phyloP scores from a whole-genome alignment of 2,329 filamentous ascomycete species.

The Nemania abortiva region DNA sequence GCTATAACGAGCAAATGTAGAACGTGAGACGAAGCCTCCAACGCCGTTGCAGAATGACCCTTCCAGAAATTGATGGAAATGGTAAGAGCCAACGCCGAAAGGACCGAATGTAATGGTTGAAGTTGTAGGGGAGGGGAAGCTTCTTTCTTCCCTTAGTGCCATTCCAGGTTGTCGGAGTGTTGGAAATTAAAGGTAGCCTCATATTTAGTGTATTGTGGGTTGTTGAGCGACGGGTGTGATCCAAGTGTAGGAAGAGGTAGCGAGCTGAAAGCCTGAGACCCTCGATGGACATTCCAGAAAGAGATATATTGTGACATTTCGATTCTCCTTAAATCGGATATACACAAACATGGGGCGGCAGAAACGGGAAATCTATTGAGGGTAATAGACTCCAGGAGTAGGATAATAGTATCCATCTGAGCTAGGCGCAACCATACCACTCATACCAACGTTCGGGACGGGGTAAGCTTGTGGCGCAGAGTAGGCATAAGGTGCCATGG shows the following conservation, averaged over 20 bases:
- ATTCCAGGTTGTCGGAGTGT: conserved; percentile 23
- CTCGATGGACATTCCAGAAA: conserved; percentile 5
- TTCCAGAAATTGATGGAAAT: conserved; percentile 38
- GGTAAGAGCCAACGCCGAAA: conserved; percentile 36
- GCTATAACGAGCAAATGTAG: conserved; percentile 35
- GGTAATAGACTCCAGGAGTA: conserved; percentile 68
- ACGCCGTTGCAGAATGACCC: conserved; percentile 42
- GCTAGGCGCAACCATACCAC: conserved; percentile 81
- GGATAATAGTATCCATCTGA: conserved; percentile 79
- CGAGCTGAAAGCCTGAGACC: conserved; percentile 2
- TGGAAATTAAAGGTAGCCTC: conserved; percentile 16
- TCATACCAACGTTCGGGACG: conserved; percentile 72
- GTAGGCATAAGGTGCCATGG: conserved; percentile 61
- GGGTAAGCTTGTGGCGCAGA: conserved; percentile 64
- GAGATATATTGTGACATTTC: conserved; percentile 11
- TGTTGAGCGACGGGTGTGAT: conserved; percentile 17
- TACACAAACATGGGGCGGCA: not conserved
- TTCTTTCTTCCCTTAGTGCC: conserved; percentile 4
- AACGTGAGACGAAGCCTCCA: conserved; percentile 36
- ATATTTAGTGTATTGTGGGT: conserved; percentile 22
- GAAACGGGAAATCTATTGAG: conserved; percentile 59
- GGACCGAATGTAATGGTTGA: conserved; percentile 20
- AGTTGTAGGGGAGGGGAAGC: conserved; percentile 2
- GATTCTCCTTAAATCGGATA: conserved; percentile 9
- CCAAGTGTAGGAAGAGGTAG: conserved; percentile 19